phyloP scores from a whole-genome alignment of 2,329 filamentous ascomycete genomes.

The Dactylellina parvicollis region DNA sequence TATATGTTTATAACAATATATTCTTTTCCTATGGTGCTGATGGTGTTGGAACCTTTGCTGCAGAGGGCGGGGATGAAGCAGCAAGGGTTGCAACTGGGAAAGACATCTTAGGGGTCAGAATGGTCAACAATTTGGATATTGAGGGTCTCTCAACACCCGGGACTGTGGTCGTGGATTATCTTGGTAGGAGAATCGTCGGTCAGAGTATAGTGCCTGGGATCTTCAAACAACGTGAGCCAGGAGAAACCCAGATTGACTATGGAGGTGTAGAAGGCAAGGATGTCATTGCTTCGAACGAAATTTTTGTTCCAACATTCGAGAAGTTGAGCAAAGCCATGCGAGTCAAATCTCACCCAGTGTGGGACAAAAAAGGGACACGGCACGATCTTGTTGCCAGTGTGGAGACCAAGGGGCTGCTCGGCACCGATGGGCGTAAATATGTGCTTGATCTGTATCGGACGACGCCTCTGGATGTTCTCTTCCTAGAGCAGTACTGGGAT shows the following conservation, averaged over 20 bases:
- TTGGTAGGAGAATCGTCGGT: slow-evolving; percentile 95
- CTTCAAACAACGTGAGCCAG: slow-evolving; percentile 97
- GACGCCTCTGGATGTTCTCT: slow-evolving; percentile 87
- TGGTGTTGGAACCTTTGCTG: slow-evolving; percentile 95
- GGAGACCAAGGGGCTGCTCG: slow-evolving; percentile 96
- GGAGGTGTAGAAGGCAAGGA: slow-evolving; percentile 98
- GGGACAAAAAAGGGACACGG: slow-evolving; percentile 93
- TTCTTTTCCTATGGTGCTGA: slow-evolving; percentile 99
- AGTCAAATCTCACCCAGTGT: slow-evolving; percentile 94
- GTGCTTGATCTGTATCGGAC: slow-evolving; percentile 96
- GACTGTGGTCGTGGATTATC: slow-evolving; percentile 94
- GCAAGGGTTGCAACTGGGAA: slow-evolving; percentile 95
- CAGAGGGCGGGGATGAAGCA: slow-evolving; percentile 95
- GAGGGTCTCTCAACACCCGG: slow-evolving; percentile 93
- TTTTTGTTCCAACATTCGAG: slow-evolving; percentile 83
- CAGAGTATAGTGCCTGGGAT: slow-evolving; percentile 99
- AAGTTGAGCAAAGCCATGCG: slow-evolving; percentile 89
- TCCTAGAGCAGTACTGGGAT: slow-evolving; percentile 80
- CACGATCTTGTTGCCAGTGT: slow-evolving; percentile 95
- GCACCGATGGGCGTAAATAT: slow-evolving; percentile 95
- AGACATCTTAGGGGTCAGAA: slow-evolving; percentile 90
- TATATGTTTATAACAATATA: slow-evolving; percentile 99
- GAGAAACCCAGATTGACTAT: slow-evolving; percentile 98
- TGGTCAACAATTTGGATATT: slow-evolving; percentile 97
- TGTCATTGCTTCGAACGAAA: slow-evolving; percentile 87